Evolutionary conservation across 441 rosid genomes (phyloP), one percentile per base, ranked within the genome.

Genomic region (Euphorbia celastroides): DNA sequence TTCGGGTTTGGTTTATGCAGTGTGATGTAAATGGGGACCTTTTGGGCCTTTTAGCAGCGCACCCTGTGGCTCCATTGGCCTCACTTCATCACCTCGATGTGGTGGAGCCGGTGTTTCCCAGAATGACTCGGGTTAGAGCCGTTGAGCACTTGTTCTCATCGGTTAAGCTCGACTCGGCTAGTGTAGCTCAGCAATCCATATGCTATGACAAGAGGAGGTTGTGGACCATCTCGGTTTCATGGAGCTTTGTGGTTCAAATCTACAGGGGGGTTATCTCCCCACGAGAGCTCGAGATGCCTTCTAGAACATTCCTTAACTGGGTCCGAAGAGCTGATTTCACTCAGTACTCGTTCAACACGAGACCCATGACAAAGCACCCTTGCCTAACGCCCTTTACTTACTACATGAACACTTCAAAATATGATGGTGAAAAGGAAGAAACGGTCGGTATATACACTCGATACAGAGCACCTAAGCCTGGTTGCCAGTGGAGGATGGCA

Each of bases 301-400:
- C 96, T 0, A 88, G 97, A 78, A 91, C 96, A 1, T 91, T 91
- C 77, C 86, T 86, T 1, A 91, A 88, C 64, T 91, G 96, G 96
- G 88, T 83, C 72, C 64, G 77, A n/a, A 81, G 80, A 72, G 96
- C 92, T 0, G 96, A 88, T 74, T 89, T 88, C 78, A 84, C 82
- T 6, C 92, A 86, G 0, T 86, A 91, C 64, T 83, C 99, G 32
- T 88, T 94, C 76, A 89, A 88, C 82, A 91, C 92, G 0, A 84
- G 93, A 72, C 97, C 97, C 0, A 88, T 89, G 0, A 70, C 81
- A 26, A 86, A 83, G 73, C 88, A 87, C 72, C 99, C 96, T 0
- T 89, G 97, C 72, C 79, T 80, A 55, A 81, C 81, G 65, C 96
- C 97, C 25, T 88, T 88, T 17, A 63, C 84, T 65, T 93, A 79